Evolutionary conservation across 495 filamentous ascomycete species (phyloP), one percentile per base, ranked within the genome.

Genomic region (Penicillium cataractarum): DNA sequence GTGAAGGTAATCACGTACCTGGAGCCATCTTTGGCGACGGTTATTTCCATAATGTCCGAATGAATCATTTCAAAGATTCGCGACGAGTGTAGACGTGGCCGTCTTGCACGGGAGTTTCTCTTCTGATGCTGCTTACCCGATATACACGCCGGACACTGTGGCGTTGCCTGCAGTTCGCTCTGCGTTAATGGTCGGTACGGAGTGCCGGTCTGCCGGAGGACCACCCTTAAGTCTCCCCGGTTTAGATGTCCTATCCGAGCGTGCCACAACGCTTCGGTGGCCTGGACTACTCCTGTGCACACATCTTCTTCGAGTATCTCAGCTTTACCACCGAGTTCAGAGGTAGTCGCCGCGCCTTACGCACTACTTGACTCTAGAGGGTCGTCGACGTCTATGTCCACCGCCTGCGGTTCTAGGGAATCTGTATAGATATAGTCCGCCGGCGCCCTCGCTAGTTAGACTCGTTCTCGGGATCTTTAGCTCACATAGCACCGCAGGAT

Each of bases 1-100:
- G 57, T 59, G 39, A 59, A 51, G 57, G 57, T 59, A 32, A 59
- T 52, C 29, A 59, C 57, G 57, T 59, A 59, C 57, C 57, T 59
- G 10, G 57, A 59, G 57, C 46, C 44, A 51, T 59, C 44, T 59
- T 59, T 59, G 44, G 29, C 57, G 3, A 59, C 35, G 6, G 57
- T 44, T 31, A 59, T 59, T 26, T 59, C 44, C 12, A 59, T 37
- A 26, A 59, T 51, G 17, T 59, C 57, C 8, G 57, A 33, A 19
- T 42, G n/a, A 4, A 42, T 42, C 4, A 42, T 8, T 19, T 42
- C 39, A 19, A 42, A 42, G 15, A 6, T 42, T 42, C 39, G 3
- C 7, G 39, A 19, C 17, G 39, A 39, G 15, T 39, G 37, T 2
- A 39, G 37, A 39, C 6, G 37, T 39, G 37, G 37, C 13, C 37